Percentiles rank a stretch among this genome's conserved stretches.
Evolutionary conservation across 306 rosid species (phyloP).

Genomic region (Herpetospermum pedunculosum): DNA sequence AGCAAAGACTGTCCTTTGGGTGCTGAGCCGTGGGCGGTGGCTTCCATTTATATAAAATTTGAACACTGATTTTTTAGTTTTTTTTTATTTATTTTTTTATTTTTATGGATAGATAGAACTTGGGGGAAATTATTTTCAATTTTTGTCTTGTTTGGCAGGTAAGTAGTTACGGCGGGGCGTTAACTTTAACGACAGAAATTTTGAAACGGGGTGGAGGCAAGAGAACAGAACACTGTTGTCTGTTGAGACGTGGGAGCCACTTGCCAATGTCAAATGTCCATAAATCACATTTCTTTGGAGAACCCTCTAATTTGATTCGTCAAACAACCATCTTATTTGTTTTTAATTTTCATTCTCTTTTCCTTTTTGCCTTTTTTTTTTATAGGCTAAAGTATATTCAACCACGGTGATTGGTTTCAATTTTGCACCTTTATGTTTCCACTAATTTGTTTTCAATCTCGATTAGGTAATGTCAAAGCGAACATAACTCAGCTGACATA

Average conservation of each 20-base stretch:
- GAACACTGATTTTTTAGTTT: too few species aligned
- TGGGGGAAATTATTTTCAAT: not conserved
- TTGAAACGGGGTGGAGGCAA: conserved; percentile 8
- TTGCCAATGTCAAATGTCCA: not conserved
- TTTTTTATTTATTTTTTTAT: not conserved
- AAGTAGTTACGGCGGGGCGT: conserved; percentile 3
- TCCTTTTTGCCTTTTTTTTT: not conserved
- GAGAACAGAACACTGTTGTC: not conserved
- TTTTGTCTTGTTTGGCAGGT: not conserved
- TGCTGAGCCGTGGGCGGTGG: not conserved
- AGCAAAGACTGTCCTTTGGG: conserved; percentile 3
- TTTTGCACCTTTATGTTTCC: too few species aligned
- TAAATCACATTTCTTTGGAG: not conserved
- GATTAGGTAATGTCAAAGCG: too few species aligned
- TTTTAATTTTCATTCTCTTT: too few species aligned
- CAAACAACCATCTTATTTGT: not conserved
- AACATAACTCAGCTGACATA: too few species aligned
- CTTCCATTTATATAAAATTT: conserved; percentile 1
- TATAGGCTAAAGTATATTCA: too few species aligned
- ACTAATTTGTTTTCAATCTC: too few species aligned
- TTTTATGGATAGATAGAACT: not conserved
- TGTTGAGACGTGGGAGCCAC: conserved; percentile 11
- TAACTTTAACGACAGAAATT: not conserved
- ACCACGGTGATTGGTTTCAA: too few species aligned
- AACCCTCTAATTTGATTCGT: not conserved